Base-by-base conservation (phyloP, 345 rosid species). In the Sisymbrium altissimum region DNA sequence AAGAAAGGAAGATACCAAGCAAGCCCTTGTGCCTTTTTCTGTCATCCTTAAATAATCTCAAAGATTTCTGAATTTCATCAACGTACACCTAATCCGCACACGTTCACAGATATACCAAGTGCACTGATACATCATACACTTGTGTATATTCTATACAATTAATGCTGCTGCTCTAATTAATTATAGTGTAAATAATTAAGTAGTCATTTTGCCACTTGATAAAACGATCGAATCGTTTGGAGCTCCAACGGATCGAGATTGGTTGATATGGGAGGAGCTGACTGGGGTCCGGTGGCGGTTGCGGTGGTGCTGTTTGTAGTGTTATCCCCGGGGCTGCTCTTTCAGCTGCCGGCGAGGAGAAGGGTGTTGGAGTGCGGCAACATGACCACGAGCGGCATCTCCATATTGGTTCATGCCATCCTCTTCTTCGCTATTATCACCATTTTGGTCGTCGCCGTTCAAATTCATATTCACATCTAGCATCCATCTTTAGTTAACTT, bases 341-440 rank as follows among this genome's bases (percentile, higher is more conserved):
- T 71, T 41, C 81, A 78, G 77, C 53, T 78, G 63, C 81, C 77
- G 27, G 81, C 81, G 23, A 66, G 69, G 52, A 72, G 77, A 33
- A 66, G 81, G 68, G 81, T 78, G 64, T 66, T 78, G 43, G 81
- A 72, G 81, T 78, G 76, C 35, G 81, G 77, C n/a, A 78, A 78
- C 77, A 78, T 78, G 81, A 78, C 77, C 52, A 78, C 81, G 0
- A 78, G 81, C 38, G 81, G 81, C 49, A 66, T 78, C 48, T 57
- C 77, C 0, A 66, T 78, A 48, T 40, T 78, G 68, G 68, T 78
- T 39, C 81, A 78, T 66, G 77, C 81, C 73, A 59, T 78, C 61
- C 52, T 78, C 44, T 78, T 71, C 68, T 71, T 78, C 21, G 76
- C 72, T 72, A 33, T 78, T 13, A 50, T 65, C 68, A 78, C 81